Evolutionary conservation across 1,139 yeast genomes (phyloP), one percentile per base, ranked within the genome.

Genomic region (Geotrichum citri-aurantii): DNA sequence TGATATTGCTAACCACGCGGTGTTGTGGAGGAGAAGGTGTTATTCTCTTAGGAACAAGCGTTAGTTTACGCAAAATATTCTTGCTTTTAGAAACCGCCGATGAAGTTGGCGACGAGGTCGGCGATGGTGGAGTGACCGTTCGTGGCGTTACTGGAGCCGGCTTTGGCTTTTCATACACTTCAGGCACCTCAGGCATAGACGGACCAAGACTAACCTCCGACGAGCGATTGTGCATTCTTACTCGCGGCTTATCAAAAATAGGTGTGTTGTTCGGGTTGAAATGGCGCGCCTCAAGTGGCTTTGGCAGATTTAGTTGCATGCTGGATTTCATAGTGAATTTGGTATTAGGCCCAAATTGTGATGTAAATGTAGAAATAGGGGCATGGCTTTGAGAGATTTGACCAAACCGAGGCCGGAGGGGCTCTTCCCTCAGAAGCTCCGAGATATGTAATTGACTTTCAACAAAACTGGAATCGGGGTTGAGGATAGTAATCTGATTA

Each of bases 241-340:
- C 55, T 1, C 51, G 37, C 8, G 56, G 56, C 44, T 56, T 56
- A 12, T 56, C 59, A 40, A 56, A 37, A 19, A 52, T 52, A 10
- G 54, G 56, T 2, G 56, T 31, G 24, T 50, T 48, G 21, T 37
- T 47, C 7, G 52, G 44, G 14, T 37, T 31, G 21, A n/a, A 37
- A 21, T 48, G 48, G 23, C 48, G 51, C 10, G 44, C 21, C 26
- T 50, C 29, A 26, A 17, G 37, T 31, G 51, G 33, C 21, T 48
- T 48, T 8, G 37, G 26, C 10, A 49, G n/a, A 17, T 17, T 27
- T 17, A 49, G 44, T 42, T 57, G 56, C 48, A 57, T 29, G 27
- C 47, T 57, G n/a, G 59, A 50, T 4, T 54, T 57, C 54, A 57
- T 57, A 10, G 59, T 57, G 21, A 57, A 57, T 46, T 56, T 48